These are phyloP conservation scores for Ustulina deusta DNA, from an alignment of 2,329 filamentous ascomycete genomes.

Conservation along the genomic window DNA sequence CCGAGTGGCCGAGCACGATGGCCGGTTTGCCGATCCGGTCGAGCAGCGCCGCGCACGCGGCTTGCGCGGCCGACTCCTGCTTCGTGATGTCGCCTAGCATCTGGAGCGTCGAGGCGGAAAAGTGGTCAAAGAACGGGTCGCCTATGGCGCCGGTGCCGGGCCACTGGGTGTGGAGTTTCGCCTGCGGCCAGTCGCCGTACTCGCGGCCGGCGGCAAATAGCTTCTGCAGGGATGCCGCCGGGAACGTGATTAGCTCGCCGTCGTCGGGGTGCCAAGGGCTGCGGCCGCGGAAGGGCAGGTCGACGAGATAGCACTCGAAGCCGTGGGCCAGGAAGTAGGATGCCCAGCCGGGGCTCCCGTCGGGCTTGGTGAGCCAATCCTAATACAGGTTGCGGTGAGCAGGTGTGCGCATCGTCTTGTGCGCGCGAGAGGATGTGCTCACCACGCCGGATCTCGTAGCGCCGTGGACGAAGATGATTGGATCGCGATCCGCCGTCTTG, in stretches of 20 bases:
- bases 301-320: conserved; percentile 61
- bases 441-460: conserved; percentile 57
- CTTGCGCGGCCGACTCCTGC: conserved; percentile 55
- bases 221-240: conserved; percentile 53
- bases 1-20: conserved; percentile 60
- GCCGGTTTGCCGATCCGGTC: conserved; percentile 57
- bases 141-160: conserved; percentile 56
- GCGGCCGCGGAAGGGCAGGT: conserved; percentile 60
- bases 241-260: conserved; percentile 43
- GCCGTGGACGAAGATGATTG: conserved; percentile 60
- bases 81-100: conserved; percentile 51
- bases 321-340: conserved; percentile 60
- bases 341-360: conserved; percentile 61
- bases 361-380: conserved; percentile 62
- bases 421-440: conserved; percentile 37
- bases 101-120: conserved; percentile 56
- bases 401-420: not conserved
- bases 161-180: conserved; percentile 58
- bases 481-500: conserved; percentile 50
- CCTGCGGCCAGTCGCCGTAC: conserved; percentile 55
- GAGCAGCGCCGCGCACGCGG: conserved; percentile 57
- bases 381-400: conserved; percentile 35
- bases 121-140: conserved; percentile 56
- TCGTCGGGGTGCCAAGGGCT: conserved; percentile 51
- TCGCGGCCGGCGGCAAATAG: conserved; percentile 53